Base-by-base conservation (phyloP, 768 basidiomycete species). In the Clitopilus hobsonii region DNA sequence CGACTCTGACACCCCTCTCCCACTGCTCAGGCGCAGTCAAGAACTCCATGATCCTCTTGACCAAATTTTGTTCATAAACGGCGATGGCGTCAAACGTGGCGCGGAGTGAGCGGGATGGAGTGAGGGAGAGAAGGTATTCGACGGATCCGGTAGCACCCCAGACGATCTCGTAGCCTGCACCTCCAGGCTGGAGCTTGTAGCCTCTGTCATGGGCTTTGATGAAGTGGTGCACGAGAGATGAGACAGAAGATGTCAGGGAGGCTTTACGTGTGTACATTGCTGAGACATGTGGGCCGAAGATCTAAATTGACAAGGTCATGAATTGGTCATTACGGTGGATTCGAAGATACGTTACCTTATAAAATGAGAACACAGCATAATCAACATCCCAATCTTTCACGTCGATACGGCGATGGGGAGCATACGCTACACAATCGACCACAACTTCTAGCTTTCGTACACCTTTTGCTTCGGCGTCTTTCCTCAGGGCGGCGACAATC, bases 321-420 rank as follows among this genome's bases (percentile, higher is more conserved):
- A n/a, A n/a, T n/a, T n/a, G n/a, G n/a, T n/a, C n/a, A n/a, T n/a
- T n/a, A n/a, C n/a, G n/a, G n/a, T n/a, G n/a, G n/a, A n/a, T n/a
- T 18, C 11, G 27, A n/a, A 6, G 28, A 29, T 50, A 5, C 36
- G 66, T 10, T 49, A 86, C 89, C 81, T 91, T 92, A 74, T 91
- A 91, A 60, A 84, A 78, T 0, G 88, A 82, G 65, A 89, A 84
- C 51, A 82, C 81, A 49, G 77, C 80, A 63, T 82, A 90, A 59
- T 93, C 88, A 30, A 89, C 75, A 52, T 89, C 88, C 90, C 89
- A 91, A 49, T 78, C 82, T 56, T 76, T 79, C 11, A 89, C 89
- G 60, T 91, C 84, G 26, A 91, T 82, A 53, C 71, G 67, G 14
- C 87, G 74, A 63, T 91, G 88, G 0, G 89, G 88, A 3, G 87